Percentiles rank a stretch among this genome's conserved stretches.
Evolutionary conservation across 352 stramenopile species (phyloP).

Genomic region (Blastocystis sp.): DNA sequence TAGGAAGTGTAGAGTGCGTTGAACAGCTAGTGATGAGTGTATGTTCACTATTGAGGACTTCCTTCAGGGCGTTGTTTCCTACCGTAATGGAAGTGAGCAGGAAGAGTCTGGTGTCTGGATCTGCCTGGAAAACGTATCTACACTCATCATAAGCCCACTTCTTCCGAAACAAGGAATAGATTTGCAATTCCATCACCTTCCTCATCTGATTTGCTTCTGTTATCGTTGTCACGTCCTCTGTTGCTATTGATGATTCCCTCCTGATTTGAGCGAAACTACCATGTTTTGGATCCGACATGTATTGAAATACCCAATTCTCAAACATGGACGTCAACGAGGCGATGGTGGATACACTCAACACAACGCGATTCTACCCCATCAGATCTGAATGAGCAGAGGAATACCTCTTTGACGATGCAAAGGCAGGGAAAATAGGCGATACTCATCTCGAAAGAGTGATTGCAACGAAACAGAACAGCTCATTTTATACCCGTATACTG

Average conservation of each 20-base stretch:
- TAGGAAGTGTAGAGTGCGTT: background rate
- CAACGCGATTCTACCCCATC: background rate
- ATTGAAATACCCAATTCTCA: conserved; percentile 7
- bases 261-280: background rate
- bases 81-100: background rate
- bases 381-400: background rate
- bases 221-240: too few relatives aligned
- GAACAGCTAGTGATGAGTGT: background rate
- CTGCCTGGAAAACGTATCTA: background rate
- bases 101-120: background rate
- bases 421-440: conserved; percentile 24
- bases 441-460: background rate
- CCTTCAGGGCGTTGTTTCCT: background rate
- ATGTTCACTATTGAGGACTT: background rate
- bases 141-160: background rate
- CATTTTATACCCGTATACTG: background rate
- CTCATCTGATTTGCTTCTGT: background rate
- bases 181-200: background rate
- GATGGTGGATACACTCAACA: background rate
- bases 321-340: background rate
- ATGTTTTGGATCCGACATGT: background rate
- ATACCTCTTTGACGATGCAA: background rate
- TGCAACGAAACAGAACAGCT: background rate
- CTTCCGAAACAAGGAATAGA: background rate
- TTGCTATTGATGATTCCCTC: too few relatives aligned